Base-by-base conservation (phyloP, 164 flowering plant genomes). In the Paratinospora sagittata region DNA sequence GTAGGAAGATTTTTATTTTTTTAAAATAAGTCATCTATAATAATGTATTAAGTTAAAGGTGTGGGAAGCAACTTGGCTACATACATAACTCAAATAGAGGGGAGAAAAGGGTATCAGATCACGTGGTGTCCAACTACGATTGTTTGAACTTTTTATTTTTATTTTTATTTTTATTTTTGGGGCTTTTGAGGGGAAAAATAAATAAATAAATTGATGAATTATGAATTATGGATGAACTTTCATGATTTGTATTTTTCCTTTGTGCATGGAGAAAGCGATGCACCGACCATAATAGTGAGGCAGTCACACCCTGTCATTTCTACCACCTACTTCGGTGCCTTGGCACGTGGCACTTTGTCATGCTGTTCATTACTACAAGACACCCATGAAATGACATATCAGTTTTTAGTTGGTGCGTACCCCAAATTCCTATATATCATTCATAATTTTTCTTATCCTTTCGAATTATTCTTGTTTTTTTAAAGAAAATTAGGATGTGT, bases 291-390 rank as follows among this genome's bases (percentile, higher is more conserved):
- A 49, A 52, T 52, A 52, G 58, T 52, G 58, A 52, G 16, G 21
- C 58, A 52, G 58, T 52, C 58, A 52, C 58, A 52, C 58, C 58
- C 4, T 52, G 58, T 52, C 58, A 52, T 52, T 10, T 52, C 58
- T 52, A 52, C 58, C 58, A 52, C 58, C 58, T 16, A 52, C 19
- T 52, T 2, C 58, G 58, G 58, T 52, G 58, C 58, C 16, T 19
- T 21, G 58, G 58, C 58, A 52, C 58, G 58, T 52, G 58, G 58
- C 58, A 52, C 58, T 52, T 13, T 52, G 58, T 52, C 58, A 16
- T 52, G 58, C 58, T 52, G n/a, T 52, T 52, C 58, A 52, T 52
- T 52, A 52, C 19, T 52, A 19, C 4, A n/a, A n/a, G 58, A 52
- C 58, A 19, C 58, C 58, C 58, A 16, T 52, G 58, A 52, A 52